Base-by-base conservation (phyloP, 768 basidiomycete species). In the Boletus rubroflammeus region DNA sequence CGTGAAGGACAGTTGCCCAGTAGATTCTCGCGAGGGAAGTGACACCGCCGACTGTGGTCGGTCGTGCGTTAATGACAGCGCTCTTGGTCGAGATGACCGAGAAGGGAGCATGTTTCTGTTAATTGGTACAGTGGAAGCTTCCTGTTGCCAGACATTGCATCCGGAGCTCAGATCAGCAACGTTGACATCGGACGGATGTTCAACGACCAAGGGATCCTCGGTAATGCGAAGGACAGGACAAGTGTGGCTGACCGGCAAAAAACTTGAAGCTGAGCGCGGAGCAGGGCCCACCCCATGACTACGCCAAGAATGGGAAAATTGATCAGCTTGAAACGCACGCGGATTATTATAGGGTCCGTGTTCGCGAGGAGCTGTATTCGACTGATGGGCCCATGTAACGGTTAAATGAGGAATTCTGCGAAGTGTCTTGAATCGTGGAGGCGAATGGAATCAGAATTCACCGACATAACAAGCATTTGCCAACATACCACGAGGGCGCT, bases 381-480 rank as follows among this genome's bases (percentile, higher is more conserved):
- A 79, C 53, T 85, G 84, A 67, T 91, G 89, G 17, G 88, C 86
- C 89, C 90, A 91, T 23, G 88, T 88, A 7, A 88, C 84, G 2
- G 80, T 83, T 11, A 92, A 67, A 66, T 88, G 84, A 40, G 88
- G 84, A 17, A 90, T 75, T 54, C 78, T 76, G 53, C 85, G 81
- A 58, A 92, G 75, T 5, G 86, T 81, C 90, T 92, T 51, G 28
- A 7, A 51, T 47, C n/a, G 35, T 40, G 26, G 28, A 13, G 21
- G 28, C 10, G 21, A 35, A 40, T 46, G 32, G 6, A 9, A 48
- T 62, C 35, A 58, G 51, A 19, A 44, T 43, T 41, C 23, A n/a
- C n/a, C 5, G 42, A 10, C 29, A 35, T 42, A n/a, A 44, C 7
- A 41, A 29, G 19, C 11, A 17, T 31, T 21, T 29, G 17, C n/a